Evolutionary conservation across 2,329 filamentous ascomycete species (phyloP), one percentile per base, ranked within the genome.

Genomic region (Penicillium psychrosexuale): DNA sequence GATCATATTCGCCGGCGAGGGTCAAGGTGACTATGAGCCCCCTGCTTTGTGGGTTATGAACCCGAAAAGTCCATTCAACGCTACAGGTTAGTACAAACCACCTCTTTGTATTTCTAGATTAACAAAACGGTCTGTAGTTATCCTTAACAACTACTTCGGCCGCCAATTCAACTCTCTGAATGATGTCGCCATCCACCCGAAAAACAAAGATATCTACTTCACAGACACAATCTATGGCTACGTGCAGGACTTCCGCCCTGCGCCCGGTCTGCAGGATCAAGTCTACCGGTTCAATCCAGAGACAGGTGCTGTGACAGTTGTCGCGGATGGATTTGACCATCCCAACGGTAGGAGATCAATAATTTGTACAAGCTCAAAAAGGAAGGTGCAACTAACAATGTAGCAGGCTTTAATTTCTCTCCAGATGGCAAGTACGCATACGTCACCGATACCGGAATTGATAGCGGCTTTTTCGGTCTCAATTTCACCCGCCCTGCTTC

Each of bases 71-170:
- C 60, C 60, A 15, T 62, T 54, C n/a, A 61, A 62, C 31, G 56
- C 60, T 5, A 60, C 59, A 28, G 50, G 60, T 52, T 12, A 37
- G 47, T 44, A 30, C 30, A 9, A 5, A 22, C 11, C 9, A 24
- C 8, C 11, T 43, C 22, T 19, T 13, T 17, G 2, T 2, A 4
- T 37, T 28, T 43, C 12, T 3, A 7, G 38, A 0, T 12, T 22
- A 24, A 37, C 34, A 9, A n/a, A n/a, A 3, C 13, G 8, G 3
- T 8, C 33, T 15, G n/a, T 27, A 62, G 61, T 60, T 5, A 54
- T 63, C 11, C 40, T 63, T 31, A 63, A 63, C 46, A 63, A 63
- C 44, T 63, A 56, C 50, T 63, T 62, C 37, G 61, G 61, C 31
- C 58, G 60, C 5, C 60, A 61, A 34, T 63, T 63, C 30, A 63